These are phyloP conservation scores for Pneumocystis canis DNA, from an alignment of 1,139 yeast genomes.

Conservation along the genomic window DNA sequence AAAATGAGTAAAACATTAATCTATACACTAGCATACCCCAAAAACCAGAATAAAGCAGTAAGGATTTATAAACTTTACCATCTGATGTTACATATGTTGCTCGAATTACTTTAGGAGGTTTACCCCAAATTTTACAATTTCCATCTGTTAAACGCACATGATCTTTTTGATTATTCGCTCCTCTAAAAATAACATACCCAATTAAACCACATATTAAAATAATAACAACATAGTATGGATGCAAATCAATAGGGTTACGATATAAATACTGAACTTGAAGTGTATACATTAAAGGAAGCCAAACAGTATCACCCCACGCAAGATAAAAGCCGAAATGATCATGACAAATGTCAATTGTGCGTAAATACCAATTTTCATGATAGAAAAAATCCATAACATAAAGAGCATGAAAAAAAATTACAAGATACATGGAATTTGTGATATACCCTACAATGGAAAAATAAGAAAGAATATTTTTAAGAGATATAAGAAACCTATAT, in stretches of 20 bases:
- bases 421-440: conserved; percentile 57
- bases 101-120: conserved; percentile 9
- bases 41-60: conserved; percentile 83
- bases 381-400: conserved; percentile 78
- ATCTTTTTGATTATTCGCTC: conserved; percentile 73
- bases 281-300: conserved; percentile 84
- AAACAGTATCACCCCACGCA: conserved; percentile 80
- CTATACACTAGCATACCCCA: conserved; percentile 41
- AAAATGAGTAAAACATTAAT: not conserved
- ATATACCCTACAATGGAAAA: conserved; percentile 28
- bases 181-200: conserved; percentile 73
- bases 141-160: conserved; percentile 54
- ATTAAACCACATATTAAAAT: conserved; percentile 34
- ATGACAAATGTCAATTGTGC: conserved; percentile 93
- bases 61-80: conserved; percentile 37
- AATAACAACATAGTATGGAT: conserved; percentile 26
- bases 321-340: conserved; percentile 93
- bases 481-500: conserved; percentile 23
- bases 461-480: not conserved
- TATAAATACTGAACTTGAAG: conserved; percentile 73
- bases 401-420: conserved; percentile 56
- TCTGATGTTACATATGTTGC: conserved; percentile 5
- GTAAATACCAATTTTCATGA: conserved; percentile 30
- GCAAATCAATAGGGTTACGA: conserved; percentile 46
- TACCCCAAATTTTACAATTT: conserved; percentile 38